Evolutionary conservation across 257 asterid genomes (phyloP), one percentile per base, ranked within the genome.

Genomic region (Fraxinus excelsior): DNA sequence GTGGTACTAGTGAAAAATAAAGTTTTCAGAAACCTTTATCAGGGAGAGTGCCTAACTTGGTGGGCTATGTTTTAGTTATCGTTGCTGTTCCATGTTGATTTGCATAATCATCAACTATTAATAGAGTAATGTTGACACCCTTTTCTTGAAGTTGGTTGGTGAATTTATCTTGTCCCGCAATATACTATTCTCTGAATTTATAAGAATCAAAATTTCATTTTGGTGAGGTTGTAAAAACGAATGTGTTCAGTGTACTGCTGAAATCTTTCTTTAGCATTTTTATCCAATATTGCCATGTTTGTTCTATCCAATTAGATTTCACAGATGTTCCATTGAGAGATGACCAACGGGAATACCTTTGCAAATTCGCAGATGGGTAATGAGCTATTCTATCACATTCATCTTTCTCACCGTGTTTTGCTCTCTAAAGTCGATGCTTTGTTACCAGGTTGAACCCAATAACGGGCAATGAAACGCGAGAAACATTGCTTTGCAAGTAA

Each of bases 271-370:
- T 12, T 49, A 16, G 21, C 21, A 56, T 56, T 56, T 12, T 56
- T 6, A 56, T 19, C 26, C 18, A 8, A 23, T 23, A 58, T 7
- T n/a, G 6, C 13, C 28, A 5, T 11, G 66, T 23, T 58, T 58
- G 29, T 58, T 58, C 16, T 56, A 31, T 46, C 5, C n/a, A n/a
- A 8, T 42, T 84, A 92, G 99, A 95, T 71, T 95, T 95, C 80
- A 93, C 99, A 1, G 98, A 93, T 76, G 98, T 95, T 76, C 97
- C 98, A n/a, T 76, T 91, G 78, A 89, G 99, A 81, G 99, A 91
- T 0, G 99, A 95, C 80, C 99, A 95, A 82, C 88, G 93, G 29
- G 91, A 74, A 76, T 93, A 91, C 83, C 98, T 95, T 34, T 95
- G 98, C 79, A 93, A 89, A 83, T 78, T 88, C n/a, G 99, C 99